Evolutionary conservation across 2,329 filamentous ascomycete species (phyloP), one percentile per base, ranked within the genome.

Genomic region (Shiraia bambusicola): DNA sequence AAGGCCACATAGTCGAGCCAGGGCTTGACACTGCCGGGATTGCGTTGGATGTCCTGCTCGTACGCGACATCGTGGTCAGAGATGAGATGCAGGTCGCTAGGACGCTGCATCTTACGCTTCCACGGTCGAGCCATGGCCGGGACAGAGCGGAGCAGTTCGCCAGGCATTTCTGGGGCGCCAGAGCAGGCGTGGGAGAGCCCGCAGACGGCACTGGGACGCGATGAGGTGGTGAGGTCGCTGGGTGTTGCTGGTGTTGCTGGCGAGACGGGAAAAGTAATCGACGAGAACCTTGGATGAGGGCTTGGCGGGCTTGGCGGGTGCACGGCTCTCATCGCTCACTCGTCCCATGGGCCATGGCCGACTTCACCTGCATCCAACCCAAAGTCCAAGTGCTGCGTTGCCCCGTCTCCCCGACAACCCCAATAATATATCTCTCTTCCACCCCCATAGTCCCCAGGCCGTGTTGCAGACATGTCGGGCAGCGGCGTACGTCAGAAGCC

Each of bases 1-100:
- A 88, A 91, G 54, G 89, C 84, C 66, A 92, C 87, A 70, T 97
- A 98, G 55, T 89, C 84, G 44, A 98, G 80, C 93, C 93, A 98
- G 61, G 93, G 91, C 71, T 92, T 94, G 55, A 92, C 83, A 67
- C 84, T 93, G 60, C 85, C 86, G 7, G 84, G 82, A 61, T 94
- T 88, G 57, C 91, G 87, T 52, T 93, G 76, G 47, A 97, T 83
- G 69, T 98, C 93, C 72, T 96, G 91, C 73, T 98, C 94, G 76
- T 97, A 98, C 47, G 95, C 81, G 40, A 88, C 85, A 73, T 98
- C 93, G 73, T 94, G 89, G 65, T 90, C 87, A 58, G 83, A 79
- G 82, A 92, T 69, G 52, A 70, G 58, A 54, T 59, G 58, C 25
- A 72, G 66, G 50, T 65, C 65, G 65, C 46, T 56, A 40, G 58